Percentiles rank a stretch among this genome's conserved stretches.
Conservation (phyloP, 345 rosid species). For the Heritiera littoralis region DNA sequence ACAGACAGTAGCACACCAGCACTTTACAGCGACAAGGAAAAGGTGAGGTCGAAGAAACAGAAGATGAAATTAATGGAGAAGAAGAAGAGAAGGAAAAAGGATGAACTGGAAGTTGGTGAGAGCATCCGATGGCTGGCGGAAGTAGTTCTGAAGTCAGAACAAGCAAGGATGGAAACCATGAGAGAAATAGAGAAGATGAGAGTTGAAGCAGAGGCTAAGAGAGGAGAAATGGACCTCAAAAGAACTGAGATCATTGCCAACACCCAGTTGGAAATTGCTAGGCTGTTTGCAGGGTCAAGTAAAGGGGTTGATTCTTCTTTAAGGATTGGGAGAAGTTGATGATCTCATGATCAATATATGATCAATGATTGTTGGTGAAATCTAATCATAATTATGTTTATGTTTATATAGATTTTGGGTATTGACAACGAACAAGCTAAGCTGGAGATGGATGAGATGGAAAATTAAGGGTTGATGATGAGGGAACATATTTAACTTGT, state of each 20-base stretch:
- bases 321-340: slow-evolving; percentile 74
- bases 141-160: slow-evolving; percentile 78
- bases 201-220: slow-evolving; percentile 77
- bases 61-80: slow-evolving; percentile 49
- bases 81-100: slow-evolving; percentile 49
- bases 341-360: neutral
- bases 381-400: neutral
- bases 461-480: neutral
- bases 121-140: slow-evolving; percentile 88
- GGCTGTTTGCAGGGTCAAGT: slow-evolving; percentile 57
- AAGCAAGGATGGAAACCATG: slow-evolving; percentile 87
- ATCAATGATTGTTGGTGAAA: neutral
- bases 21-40: slow-evolving; percentile 52
- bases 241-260: slow-evolving; percentile 87
- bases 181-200: slow-evolving; percentile 89
- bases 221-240: slow-evolving; percentile 87
- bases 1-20: slow-evolving; percentile 91
- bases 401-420: slow-evolving; percentile 7
- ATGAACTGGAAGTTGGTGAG: slow-evolving; percentile 66
- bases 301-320: slow-evolving; percentile 77
- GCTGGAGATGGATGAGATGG: neutral
- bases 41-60: slow-evolving; percentile 39
- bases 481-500: neutral
- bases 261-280: slow-evolving; percentile 92
- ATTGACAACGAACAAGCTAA: slow-evolving; percentile 1